Base-by-base conservation (phyloP, 176 grass and related monocot genomes). In the Poa pratensis region DNA sequence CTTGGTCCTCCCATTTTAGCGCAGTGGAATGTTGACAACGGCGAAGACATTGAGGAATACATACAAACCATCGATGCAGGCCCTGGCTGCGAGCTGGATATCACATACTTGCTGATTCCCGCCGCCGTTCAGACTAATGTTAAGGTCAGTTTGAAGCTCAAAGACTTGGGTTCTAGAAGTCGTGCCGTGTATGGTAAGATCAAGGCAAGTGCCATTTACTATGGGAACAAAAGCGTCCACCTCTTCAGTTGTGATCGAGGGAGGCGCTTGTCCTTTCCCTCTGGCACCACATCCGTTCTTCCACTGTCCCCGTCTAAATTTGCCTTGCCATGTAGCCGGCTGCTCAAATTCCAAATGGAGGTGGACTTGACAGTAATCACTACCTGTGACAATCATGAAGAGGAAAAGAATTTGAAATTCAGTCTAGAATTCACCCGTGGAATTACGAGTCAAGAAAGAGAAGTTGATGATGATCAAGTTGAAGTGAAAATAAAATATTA, bases 91-190 rank as follows among this genome's bases (percentile, higher is more conserved):
- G 13, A 77, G 30, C n/a, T 77, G 18, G 75, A 77, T 19, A 23
- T 77, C 75, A 77, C 32, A 77, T 77, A 43, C 54, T 78, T 78
- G 54, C 10, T 78, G 54, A 78, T 78, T 78, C 76, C 76, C 12
- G 0, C 3, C 0, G 54, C 76, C 35, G 40, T 61, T 43, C 12
- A 60, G 55, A 15, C 54, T 3, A 17, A 42, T 37, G 32, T 78
- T 60, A 34, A 78, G 75, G 75, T 78, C 53, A 78, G 22, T 32
- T 60, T 78, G 15, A 60, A 42, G 20, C 8, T 60, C 11, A 60
- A 42, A 78, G 75, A 78, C 53, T 12, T 77, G 4, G 74, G 74
- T 39, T 77, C 51, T 37, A 58, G 74, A 57, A 77, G 74, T 4
- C 28, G 30, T 8, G 28, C 30, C 2, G 51, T 77, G 9, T 77